phyloP scores from a whole-genome alignment of 805 yeast species.

The Hanseniaspora pseudoguilliermondii region DNA sequence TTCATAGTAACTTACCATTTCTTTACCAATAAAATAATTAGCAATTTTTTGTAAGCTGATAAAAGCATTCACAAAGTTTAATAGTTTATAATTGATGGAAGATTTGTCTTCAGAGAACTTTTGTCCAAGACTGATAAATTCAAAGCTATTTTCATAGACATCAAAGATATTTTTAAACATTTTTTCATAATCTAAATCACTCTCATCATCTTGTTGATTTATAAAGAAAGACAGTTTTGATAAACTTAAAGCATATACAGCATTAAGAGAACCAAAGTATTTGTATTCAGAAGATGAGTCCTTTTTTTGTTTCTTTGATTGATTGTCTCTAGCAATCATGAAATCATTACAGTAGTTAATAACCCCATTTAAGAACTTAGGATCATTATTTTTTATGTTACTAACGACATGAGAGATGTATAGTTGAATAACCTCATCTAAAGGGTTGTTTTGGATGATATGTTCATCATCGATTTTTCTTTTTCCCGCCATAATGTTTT shows the following conservation, averaged over 20 bases:
- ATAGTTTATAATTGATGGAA: conserved; percentile 14
- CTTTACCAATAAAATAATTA: conserved; percentile 10
- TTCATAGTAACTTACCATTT: conserved; percentile 12
- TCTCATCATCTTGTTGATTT: conserved; percentile 18
- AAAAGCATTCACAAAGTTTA: conserved; percentile 2
- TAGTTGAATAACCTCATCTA: conserved; percentile 10
- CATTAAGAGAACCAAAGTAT: conserved; percentile 39
- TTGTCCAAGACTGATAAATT: conserved; percentile 51
- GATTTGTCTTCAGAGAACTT: conserved; percentile 34
- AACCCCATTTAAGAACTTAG: conserved; percentile 10
- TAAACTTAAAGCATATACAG: conserved; percentile 61
- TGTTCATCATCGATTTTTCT: background rate
- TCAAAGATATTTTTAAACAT: conserved; percentile 33
- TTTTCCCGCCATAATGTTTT: background rate
- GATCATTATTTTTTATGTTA: conserved; percentile 3
- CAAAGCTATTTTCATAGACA: conserved; percentile 59
- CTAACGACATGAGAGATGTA: conserved; percentile 9
- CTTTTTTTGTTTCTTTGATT: background rate
- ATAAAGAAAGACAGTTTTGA: conserved; percentile 49
- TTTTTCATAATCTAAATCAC: conserved; percentile 15
- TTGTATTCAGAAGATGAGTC: background rate
- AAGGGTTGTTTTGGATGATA: background rate
- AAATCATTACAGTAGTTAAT: conserved; percentile 12
- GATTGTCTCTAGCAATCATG: conserved; percentile 8
- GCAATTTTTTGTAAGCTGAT: conserved; percentile 10